These are phyloP conservation scores for Fusarium verticillioides DNA, from an alignment of 2,329 filamentous ascomycete genomes.

Conservation along the genomic window DNA sequence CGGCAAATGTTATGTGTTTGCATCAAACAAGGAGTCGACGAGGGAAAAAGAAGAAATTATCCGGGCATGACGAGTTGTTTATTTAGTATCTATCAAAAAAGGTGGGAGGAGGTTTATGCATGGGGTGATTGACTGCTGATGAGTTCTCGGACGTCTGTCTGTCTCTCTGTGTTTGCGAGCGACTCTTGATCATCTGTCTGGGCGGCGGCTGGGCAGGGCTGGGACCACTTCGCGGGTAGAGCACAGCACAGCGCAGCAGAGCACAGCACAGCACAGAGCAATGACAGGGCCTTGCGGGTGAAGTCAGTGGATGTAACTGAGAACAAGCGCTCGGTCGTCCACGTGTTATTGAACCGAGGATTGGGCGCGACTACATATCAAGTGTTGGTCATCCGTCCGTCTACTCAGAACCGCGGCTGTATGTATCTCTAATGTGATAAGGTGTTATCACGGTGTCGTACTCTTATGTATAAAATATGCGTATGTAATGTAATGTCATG, in stretches of 20 bases:
- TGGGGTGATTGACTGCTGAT: slow-evolving; percentile 31
- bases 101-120: slow-evolving; percentile 30
- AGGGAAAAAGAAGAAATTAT: slow-evolving; percentile 13
- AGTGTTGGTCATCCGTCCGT: slow-evolving; percentile 10
- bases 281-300: slow-evolving; percentile 5
- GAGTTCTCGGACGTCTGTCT: slow-evolving; percentile 17
- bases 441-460: slow-evolving; percentile 16
- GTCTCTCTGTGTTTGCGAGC: not conserved
- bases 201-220: slow-evolving; percentile 34
- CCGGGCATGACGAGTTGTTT: slow-evolving; percentile 36
- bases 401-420: slow-evolving; percentile 27
- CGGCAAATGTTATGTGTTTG: not conserved
- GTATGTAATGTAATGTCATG: not conserved
- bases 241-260: not conserved
- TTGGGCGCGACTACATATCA: slow-evolving; percentile 44
- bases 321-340: slow-evolving; percentile 40
- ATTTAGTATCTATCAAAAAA: slow-evolving; percentile 32
- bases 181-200: slow-evolving; percentile 1
- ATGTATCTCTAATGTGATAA: slow-evolving; percentile 21
- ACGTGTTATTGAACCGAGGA: slow-evolving; percentile 45
- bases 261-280: slow-evolving; percentile 2
- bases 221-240: slow-evolving; percentile 8
- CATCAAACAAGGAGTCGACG: slow-evolving; percentile 9
- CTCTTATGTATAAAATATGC: slow-evolving; percentile 12
- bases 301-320: slow-evolving; percentile 15